phyloP scores from a whole-genome alignment of 176 grass and related monocot genomes.

The Aegilops sharonensis region DNA sequence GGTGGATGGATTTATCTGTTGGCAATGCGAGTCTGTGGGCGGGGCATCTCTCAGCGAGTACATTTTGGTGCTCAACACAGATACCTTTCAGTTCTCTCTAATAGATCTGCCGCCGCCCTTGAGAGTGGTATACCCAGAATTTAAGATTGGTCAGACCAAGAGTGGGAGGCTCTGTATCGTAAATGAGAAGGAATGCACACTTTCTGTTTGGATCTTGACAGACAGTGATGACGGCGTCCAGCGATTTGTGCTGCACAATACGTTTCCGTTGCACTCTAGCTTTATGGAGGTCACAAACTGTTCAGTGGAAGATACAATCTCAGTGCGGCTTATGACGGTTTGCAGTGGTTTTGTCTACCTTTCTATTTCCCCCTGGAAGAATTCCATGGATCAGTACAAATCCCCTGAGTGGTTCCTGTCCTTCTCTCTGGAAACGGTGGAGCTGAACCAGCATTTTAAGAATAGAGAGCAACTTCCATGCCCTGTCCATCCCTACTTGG shows the following conservation, averaged over 20 bases:
- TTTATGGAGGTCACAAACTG: background rate
- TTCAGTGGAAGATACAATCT: background rate
- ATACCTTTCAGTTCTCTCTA: background rate
- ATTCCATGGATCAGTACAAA: background rate
- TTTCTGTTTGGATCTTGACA: background rate
- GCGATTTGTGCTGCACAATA: background rate
- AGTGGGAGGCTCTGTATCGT: background rate
- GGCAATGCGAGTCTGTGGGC: background rate
- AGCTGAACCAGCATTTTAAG: background rate
- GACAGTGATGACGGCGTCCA: background rate
- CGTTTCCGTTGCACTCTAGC: background rate
- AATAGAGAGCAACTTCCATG: background rate
- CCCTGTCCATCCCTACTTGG: background rate
- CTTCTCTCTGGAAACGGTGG: background rate
- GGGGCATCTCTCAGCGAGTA: background rate
- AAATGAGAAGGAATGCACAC: background rate
- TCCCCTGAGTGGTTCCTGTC: background rate
- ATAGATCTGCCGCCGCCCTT: background rate
- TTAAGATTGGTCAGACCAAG: background rate
- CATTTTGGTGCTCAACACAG: background rate
- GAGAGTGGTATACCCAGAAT: background rate
- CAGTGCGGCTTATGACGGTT: background rate
- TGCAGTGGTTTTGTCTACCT: background rate
- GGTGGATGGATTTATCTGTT: conserved; percentile 4
- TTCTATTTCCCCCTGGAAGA: background rate